A percentile compares a stretch with the other conserved stretches of the same genome.
phyloP scores from a whole-genome alignment of 306 rosid genomes.

The Vigna angularis region DNA sequence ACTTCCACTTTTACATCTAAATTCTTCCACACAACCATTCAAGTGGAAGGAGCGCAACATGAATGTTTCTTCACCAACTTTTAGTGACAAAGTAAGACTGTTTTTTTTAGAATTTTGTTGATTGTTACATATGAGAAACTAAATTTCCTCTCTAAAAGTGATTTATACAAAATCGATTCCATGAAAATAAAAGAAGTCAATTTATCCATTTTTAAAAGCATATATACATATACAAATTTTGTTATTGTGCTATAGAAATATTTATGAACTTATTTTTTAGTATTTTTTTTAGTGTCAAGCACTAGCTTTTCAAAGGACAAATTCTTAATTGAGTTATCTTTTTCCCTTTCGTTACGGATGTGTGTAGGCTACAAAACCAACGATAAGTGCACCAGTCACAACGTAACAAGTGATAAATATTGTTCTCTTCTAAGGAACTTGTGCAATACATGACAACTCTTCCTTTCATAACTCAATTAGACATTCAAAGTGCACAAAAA shows the following conservation, averaged over 20 bases:
- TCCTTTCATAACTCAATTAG: too few relatives aligned
- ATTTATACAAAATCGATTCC: background rate
- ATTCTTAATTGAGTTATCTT: slow-evolving; percentile 7
- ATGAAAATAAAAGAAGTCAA: too few relatives aligned
- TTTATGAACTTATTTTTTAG: background rate
- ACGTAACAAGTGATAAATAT: too few relatives aligned
- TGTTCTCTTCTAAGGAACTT: too few relatives aligned
- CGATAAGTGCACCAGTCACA: too few relatives aligned
- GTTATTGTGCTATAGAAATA: background rate
- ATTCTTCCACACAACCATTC: too few relatives aligned
- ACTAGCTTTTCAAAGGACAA: background rate
- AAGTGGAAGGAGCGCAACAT: background rate
- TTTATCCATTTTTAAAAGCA: background rate
- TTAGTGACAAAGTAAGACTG: background rate
- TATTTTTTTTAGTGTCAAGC: background rate
- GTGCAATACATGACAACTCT: too few relatives aligned
- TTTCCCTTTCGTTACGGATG: background rate
- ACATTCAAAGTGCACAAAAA: too few relatives aligned
- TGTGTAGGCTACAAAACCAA: too few relatives aligned
- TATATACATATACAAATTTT: too few relatives aligned
- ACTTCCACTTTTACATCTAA: background rate
- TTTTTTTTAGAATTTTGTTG: background rate
- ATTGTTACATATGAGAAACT: background rate
- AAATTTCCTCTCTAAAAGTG: background rate
- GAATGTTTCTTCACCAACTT: background rate